These are phyloP conservation scores for Combretum micranthum DNA, from an alignment of 345 rosid genomes.

Conservation along the genomic window DNA sequence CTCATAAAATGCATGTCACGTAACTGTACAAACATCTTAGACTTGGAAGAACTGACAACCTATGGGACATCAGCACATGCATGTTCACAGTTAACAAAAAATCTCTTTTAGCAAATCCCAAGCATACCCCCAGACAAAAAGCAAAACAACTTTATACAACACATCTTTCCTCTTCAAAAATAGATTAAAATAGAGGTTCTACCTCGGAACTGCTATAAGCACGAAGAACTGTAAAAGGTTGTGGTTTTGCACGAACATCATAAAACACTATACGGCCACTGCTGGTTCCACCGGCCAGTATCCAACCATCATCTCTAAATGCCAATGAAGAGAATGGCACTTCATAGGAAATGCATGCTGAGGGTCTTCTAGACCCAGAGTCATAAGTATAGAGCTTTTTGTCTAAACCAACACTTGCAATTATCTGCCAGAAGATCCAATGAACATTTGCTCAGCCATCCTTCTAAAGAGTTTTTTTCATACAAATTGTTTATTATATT, in stretches of 20 bases:
- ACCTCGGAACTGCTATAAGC: constrained; percentile 95
- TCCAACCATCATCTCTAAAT: constrained; percentile 86
- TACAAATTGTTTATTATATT: not conserved
- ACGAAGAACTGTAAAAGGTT: constrained; percentile 82
- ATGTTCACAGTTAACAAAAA: too few species aligned
- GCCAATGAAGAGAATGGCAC: constrained; percentile 98
- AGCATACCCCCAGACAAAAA: too few species aligned
- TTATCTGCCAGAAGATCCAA: constrained; percentile 42
- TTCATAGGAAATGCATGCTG: constrained; percentile 70
- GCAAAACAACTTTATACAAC: not conserved
- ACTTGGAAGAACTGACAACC: too few species aligned
- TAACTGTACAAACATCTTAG: too few species aligned
- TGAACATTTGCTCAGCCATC: too few species aligned
- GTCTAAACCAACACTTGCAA: constrained; percentile 94
- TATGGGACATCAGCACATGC: too few species aligned
- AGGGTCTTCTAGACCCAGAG: constrained; percentile 71
- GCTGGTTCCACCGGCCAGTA: constrained; percentile 90
- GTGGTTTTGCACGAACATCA: constrained; percentile 88
- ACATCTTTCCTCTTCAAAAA: not conserved
- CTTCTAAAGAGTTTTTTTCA: too few species aligned
- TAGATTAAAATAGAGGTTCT: not conserved
- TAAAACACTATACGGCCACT: constrained; percentile 88
- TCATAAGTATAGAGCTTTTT: constrained; percentile 90
- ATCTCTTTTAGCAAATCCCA: too few species aligned
- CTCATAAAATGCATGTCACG: too few species aligned